Evolutionary conservation across 225 moss, liverwort and hornwort species (phyloP).

Genomic region (Asterella californica): DNA sequence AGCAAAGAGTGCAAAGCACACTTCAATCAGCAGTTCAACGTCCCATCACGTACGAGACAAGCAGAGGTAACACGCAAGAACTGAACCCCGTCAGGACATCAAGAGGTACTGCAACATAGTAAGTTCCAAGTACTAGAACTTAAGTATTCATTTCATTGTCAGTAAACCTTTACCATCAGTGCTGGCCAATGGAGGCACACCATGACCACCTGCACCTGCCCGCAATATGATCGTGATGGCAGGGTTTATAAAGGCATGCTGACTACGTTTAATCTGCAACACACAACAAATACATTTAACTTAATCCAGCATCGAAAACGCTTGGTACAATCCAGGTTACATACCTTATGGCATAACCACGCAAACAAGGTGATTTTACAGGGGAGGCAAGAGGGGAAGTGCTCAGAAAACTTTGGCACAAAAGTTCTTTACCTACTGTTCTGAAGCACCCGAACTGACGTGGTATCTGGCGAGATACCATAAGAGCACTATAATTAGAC

Average conservation of each 20-base stretch:
- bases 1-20: neutral
- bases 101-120: neutral
- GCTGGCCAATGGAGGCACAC: constrained; percentile 85
- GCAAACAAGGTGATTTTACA: neutral
- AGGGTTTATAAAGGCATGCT: constrained; percentile 89
- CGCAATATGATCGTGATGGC: constrained; percentile 76
- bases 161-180: constrained; percentile 54
- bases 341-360: neutral
- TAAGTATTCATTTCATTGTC: neutral
- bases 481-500: neutral
- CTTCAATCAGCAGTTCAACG: neutral
- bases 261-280: constrained; percentile 80
- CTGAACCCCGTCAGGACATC: neutral
- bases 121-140: neutral
- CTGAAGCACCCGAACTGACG: neutral
- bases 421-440: neutral
- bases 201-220: constrained; percentile 80
- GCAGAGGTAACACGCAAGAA: neutral
- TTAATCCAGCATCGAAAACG: neutral
- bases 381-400: neutral
- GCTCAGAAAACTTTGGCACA: neutral
- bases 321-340: neutral
- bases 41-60: neutral
- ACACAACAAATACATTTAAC: constrained; percentile 6
- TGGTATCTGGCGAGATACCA: neutral